These are phyloP conservation scores for Camelina sativa DNA, from an alignment of 345 rosid genomes.

Conservation along the genomic window DNA sequence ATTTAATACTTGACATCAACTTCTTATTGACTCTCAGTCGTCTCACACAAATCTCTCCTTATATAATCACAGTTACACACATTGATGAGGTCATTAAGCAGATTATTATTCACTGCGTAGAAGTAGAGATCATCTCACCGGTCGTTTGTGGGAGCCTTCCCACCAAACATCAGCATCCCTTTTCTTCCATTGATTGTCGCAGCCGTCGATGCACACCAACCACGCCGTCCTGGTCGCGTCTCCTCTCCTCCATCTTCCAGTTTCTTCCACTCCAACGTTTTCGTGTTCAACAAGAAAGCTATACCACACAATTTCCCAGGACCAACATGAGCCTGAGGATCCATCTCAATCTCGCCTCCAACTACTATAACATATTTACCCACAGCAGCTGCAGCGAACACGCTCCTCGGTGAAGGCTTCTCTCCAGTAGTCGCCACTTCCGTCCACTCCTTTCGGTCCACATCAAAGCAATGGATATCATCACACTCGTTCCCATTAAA, in stretches of 20 bases:
- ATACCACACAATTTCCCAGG: background rate
- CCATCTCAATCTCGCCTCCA: conserved; percentile 8
- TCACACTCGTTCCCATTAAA: background rate
- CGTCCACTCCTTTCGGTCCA: background rate
- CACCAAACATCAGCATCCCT: conserved; percentile 11
- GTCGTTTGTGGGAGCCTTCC: conserved; percentile 5
- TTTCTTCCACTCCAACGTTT: conserved; percentile 9
- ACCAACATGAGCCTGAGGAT: background rate
- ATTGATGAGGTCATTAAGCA: background rate
- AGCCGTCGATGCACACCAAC: conserved; percentile 7
- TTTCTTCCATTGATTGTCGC: background rate
- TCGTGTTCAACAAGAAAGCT: background rate
- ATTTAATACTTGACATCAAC: background rate
- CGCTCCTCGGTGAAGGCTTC: background rate
- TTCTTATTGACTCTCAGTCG: background rate
- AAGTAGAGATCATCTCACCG: background rate
- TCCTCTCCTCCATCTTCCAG: background rate
- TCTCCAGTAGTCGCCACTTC: background rate
- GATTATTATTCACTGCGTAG: conserved; percentile 1
- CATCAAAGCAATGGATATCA: conserved; percentile 10
- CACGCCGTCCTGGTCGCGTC: background rate
- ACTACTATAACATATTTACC: background rate
- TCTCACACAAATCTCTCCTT: background rate
- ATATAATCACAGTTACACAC: background rate
- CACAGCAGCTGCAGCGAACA: background rate